phyloP scores from a whole-genome alignment of 768 basidiomycete genomes.

The Podaxis sp. region DNA sequence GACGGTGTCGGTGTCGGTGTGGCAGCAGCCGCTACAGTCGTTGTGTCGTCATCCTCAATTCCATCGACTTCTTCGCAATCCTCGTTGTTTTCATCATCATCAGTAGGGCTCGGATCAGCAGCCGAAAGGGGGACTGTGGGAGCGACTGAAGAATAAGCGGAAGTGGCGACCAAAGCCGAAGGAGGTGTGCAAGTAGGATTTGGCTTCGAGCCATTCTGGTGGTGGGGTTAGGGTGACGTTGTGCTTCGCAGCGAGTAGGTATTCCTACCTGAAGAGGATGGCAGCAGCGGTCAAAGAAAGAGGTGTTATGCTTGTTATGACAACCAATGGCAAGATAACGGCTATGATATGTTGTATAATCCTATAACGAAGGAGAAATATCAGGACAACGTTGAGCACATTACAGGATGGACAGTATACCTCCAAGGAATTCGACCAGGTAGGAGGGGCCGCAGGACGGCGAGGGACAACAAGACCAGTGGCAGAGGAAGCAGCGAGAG shows the following conservation, averaged over 20 bases:
- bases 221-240: slow-evolving; percentile 10
- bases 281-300: slow-evolving; percentile 71
- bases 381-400: slow-evolving; percentile 10
- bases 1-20: too few relatives aligned
- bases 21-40: slow-evolving; percentile 5
- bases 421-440: slow-evolving; percentile 51
- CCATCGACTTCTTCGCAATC: slow-evolving; percentile 27
- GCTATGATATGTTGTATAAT: slow-evolving; percentile 55
- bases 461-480: slow-evolving; percentile 42
- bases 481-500: slow-evolving; percentile 40
- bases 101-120: slow-evolving; percentile 17
- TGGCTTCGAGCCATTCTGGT: slow-evolving; percentile 43
- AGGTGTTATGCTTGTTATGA: slow-evolving; percentile 43
- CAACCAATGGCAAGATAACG: slow-evolving; percentile 63
- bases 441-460: slow-evolving; percentile 32
- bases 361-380: slow-evolving; percentile 28
- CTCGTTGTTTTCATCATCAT: slow-evolving; percentile 31
- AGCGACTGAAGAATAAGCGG: background rate
- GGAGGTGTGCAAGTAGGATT: slow-evolving; percentile 43
- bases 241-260: background rate
- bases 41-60: slow-evolving; percentile 21
- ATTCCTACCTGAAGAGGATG: slow-evolving; percentile 61
- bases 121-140: too few relatives aligned
- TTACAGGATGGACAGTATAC: slow-evolving; percentile 20
- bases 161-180: slow-evolving; percentile 16